Evolutionary conservation across 1,139 yeast genomes (phyloP).

Genomic region (Saccharomyces hybrid): DNA sequence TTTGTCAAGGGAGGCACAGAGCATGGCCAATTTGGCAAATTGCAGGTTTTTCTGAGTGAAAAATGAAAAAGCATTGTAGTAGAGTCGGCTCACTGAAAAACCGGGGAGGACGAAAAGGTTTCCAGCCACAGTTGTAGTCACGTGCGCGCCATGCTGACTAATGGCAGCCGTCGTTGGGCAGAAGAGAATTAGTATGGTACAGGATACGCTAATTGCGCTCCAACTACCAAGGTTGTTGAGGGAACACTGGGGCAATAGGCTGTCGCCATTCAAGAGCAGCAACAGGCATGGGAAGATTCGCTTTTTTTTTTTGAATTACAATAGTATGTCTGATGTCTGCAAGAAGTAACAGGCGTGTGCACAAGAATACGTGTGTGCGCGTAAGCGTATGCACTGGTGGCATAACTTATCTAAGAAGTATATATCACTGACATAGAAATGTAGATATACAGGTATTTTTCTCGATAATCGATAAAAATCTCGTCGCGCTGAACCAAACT

Average conservation of each 20-base stretch:
- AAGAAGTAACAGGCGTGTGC: neutral
- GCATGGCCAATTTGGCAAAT: neutral
- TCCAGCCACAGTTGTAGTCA: slow-evolving; percentile 1
- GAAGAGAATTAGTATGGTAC: neutral
- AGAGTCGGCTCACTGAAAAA: neutral
- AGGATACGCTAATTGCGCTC: neutral
- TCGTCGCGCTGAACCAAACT: neutral
- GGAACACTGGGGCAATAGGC: neutral
- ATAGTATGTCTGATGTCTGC: neutral
- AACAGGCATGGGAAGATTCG: neutral
- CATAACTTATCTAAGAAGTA: neutral
- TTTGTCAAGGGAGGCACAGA: neutral
- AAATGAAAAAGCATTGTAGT: neutral
- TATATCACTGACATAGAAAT: neutral
- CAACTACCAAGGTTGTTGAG: neutral
- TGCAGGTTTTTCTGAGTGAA: neutral
- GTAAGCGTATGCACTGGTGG: neutral
- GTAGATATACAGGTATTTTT: neutral
- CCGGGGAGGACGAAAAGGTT: neutral
- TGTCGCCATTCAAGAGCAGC: neutral
- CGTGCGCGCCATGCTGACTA: neutral
- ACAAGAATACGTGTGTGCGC: neutral
- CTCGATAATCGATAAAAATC: neutral
- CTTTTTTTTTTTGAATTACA: neutral
- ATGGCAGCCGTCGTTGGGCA: neutral